A percentile compares a stretch with the other conserved stretches of the same genome.
These are phyloP conservation scores for Pseudomonodictys pantanalensis DNA, from an alignment of 495 filamentous ascomycete species.

Conservation along the genomic window DNA sequence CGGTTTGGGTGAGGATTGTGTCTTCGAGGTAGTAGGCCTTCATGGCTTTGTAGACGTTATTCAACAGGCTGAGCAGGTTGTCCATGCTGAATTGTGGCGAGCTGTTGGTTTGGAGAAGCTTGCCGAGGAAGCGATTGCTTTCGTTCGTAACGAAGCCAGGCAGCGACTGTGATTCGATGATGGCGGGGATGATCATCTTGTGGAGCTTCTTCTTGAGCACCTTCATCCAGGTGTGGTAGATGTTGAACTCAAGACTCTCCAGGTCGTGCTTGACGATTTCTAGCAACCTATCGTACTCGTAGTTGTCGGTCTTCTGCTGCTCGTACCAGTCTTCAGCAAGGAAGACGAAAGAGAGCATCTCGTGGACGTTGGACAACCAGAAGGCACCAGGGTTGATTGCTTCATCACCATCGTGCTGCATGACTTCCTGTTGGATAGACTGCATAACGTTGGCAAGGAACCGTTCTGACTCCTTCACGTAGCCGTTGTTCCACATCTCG, in stretches of 20 bases:
- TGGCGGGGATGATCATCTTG: conserved; percentile 99
- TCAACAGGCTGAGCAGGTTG: conserved; percentile 91
- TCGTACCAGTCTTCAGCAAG: conserved; percentile 99
- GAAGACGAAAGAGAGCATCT: conserved; percentile 99
- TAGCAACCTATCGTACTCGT: conserved; percentile 94
- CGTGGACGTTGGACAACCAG: conserved; percentile 98
- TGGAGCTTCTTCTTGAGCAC: conserved; percentile 97
- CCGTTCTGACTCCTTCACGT: conserved; percentile 98
- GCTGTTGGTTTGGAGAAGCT: conserved; percentile 83
- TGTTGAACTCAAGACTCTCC: conserved; percentile 98
- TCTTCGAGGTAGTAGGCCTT: conserved; percentile 97
- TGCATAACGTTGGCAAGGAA: conserved; percentile 99
- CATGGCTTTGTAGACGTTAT: conserved; percentile 97
- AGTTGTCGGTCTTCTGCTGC: conserved; percentile 98
- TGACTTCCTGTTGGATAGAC: conserved; percentile 97
- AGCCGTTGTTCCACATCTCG: conserved; percentile 99
- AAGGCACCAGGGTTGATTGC: conserved; percentile 96
- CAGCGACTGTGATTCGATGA: conserved; percentile 97
- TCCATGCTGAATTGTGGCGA: conserved; percentile 97
- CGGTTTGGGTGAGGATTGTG: conserved; percentile 87
- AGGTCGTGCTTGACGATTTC: conserved; percentile 99
- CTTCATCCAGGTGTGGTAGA: conserved; percentile 99
- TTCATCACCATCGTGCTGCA: conserved; percentile 97
- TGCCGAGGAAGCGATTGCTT: conserved; percentile 95
- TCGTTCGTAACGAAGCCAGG: conserved; percentile 98